Conservation (phyloP, 2,329 filamentous ascomycete species). For the Cytospora leucostoma region DNA sequence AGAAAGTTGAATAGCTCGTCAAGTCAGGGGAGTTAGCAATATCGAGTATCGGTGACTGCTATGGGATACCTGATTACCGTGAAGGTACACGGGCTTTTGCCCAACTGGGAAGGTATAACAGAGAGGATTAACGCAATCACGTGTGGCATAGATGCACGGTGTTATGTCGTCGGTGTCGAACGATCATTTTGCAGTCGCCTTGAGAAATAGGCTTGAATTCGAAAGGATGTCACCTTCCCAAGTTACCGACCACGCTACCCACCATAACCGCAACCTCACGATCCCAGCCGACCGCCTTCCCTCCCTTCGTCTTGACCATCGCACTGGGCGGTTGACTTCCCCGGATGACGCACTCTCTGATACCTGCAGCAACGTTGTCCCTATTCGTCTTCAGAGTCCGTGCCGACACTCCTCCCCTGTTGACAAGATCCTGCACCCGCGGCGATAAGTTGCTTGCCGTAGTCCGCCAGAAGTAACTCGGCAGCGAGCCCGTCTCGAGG, state of each 20-base stretch:
- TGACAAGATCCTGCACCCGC: slow-evolving; percentile 81
- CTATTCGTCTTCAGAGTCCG: slow-evolving; percentile 77
- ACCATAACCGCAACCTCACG: slow-evolving; percentile 95
- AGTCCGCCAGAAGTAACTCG: slow-evolving; percentile 91
- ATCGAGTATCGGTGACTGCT: neutral
- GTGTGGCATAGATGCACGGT: neutral
- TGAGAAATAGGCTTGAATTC: neutral
- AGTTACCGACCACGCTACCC: slow-evolving; percentile 69
- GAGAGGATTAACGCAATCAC: neutral
- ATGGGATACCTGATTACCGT: neutral
- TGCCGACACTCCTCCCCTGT: slow-evolving; percentile 79
- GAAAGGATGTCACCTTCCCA: slow-evolving; percentile 43
- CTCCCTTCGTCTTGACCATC: slow-evolving; percentile 48
- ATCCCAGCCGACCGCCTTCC: slow-evolving; percentile 66
- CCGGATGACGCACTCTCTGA: slow-evolving; percentile 79
- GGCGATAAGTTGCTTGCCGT: slow-evolving; percentile 76
- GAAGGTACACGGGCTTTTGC: neutral
- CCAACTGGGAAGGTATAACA: neutral
- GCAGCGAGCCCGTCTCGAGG: slow-evolving; percentile 85
- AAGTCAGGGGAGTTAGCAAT: too few relatives aligned
- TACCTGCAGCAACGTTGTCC: slow-evolving; percentile 71
- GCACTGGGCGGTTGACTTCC: slow-evolving; percentile 70
- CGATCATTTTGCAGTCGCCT: neutral
- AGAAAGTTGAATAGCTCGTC: neutral
- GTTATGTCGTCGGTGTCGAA: neutral